phyloP scores from a whole-genome alignment of 495 filamentous ascomycete genomes.

The Apiosordaria backusii region DNA sequence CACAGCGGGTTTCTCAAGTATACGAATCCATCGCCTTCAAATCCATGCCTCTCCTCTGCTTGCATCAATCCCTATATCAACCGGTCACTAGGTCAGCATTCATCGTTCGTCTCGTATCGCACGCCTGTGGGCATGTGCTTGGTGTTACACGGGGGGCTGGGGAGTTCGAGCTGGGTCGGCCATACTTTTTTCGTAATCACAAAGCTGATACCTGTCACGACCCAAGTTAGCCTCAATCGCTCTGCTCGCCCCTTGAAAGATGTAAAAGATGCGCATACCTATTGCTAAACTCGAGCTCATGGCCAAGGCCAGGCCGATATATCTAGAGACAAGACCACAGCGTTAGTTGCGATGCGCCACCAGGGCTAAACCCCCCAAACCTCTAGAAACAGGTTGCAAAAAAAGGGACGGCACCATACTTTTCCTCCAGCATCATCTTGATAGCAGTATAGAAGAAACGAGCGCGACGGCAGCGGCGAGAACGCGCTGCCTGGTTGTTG shows the following conservation, averaged over 20 bases:
- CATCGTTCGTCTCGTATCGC: not conserved
- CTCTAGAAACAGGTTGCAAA: not conserved
- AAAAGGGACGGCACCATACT: slow-evolving; percentile 54
- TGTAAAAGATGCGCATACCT: slow-evolving; percentile 55
- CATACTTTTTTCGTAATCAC: slow-evolving; percentile 88
- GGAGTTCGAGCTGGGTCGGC: not conserved
- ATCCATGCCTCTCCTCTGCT: slow-evolving; percentile 84
- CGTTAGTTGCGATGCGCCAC: slow-evolving; percentile 21
- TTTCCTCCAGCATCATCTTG: slow-evolving; percentile 75
- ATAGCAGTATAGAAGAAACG: slow-evolving; percentile 24
- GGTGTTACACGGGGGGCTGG: not conserved
- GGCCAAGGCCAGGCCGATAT: slow-evolving; percentile 84
- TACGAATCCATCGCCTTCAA: slow-evolving; percentile 93
- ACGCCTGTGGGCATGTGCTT: not conserved
- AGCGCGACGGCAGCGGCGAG: slow-evolving; percentile 32
- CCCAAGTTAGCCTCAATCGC: slow-evolving; percentile 26
- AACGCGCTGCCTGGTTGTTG: slow-evolving; percentile 26
- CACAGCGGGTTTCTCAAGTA: slow-evolving; percentile 90
- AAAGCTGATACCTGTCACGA: slow-evolving; percentile 72
- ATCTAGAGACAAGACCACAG: slow-evolving; percentile 52
- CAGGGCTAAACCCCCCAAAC: not conserved
- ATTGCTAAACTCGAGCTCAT: slow-evolving; percentile 91
- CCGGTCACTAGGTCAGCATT: slow-evolving; percentile 24
- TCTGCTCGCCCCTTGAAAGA: not conserved
- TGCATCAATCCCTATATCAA: slow-evolving; percentile 74